A percentile compares a stretch with the other conserved stretches of the same genome.
phyloP scores from a whole-genome alignment of 225 moss, liverwort and hornwort genomes.

The Physcomitrellopsis africana region DNA sequence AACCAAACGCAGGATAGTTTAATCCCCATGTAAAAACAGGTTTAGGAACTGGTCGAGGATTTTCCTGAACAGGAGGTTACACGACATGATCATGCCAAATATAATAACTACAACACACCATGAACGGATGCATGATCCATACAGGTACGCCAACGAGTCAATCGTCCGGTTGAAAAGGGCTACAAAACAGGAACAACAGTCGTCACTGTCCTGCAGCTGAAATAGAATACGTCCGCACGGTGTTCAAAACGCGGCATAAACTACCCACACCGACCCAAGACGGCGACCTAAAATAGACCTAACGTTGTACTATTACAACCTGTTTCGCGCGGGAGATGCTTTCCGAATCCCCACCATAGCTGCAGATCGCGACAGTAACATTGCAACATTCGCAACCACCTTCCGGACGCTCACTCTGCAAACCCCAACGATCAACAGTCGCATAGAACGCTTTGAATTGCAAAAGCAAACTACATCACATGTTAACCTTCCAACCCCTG shows the following conservation, averaged over 20 bases:
- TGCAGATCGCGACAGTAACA: background rate
- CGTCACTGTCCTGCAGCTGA: slow-evolving; percentile 30
- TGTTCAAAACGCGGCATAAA: background rate
- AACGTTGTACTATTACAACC: background rate
- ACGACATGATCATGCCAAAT: background rate
- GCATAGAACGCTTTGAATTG: background rate
- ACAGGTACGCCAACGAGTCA: slow-evolving; percentile 1
- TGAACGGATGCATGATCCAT: slow-evolving; percentile 8
- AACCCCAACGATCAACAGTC: slow-evolving; percentile 5
- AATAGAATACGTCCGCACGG: background rate
- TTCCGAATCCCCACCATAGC: background rate
- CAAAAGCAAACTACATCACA: background rate
- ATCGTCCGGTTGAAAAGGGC: background rate
- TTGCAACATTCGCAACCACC: slow-evolving; percentile 1
- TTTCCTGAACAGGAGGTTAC: background rate
- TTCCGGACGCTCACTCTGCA: background rate
- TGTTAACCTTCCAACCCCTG: slow-evolving; percentile 17
- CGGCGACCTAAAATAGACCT: slow-evolving; percentile 12
- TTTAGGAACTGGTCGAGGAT: background rate
- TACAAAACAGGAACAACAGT: slow-evolving; percentile 4
- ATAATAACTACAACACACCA: slow-evolving; percentile 8
- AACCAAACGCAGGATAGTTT: background rate
- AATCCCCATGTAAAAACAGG: background rate
- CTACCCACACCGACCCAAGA: background rate
- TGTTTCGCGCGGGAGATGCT: background rate